Conservation (phyloP, 257 asterid genomes). For the Jaltomata sinuosa region DNA sequence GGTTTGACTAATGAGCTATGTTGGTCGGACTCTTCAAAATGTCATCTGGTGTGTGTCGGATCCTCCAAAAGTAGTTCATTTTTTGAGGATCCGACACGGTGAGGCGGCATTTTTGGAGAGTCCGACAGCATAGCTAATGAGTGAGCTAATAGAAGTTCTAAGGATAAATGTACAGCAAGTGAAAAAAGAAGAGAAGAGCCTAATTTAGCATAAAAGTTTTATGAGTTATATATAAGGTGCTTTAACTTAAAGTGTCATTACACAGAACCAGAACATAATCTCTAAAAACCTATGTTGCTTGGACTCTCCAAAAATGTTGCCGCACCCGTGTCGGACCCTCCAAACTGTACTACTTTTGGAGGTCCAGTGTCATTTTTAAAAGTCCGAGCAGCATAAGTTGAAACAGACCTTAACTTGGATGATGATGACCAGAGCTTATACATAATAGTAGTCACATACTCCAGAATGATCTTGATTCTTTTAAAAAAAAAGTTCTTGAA, state of each 20-base stretch:
- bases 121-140: too few species aligned
- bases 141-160: neutral
- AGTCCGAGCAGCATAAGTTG: neutral
- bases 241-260: too few species aligned
- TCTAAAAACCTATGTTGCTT: neutral
- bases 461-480: neutral
- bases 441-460: neutral
- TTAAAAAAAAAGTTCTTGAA: neutral
- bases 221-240: too few species aligned
- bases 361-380: neutral
- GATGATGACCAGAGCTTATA: neutral
- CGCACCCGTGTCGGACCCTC: rapidly evolving
- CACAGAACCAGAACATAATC: too few species aligned
- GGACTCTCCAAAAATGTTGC: neutral
- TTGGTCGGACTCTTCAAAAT: neutral
- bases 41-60: too few species aligned
- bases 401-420: neutral
- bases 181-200: neutral
- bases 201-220: neutral
- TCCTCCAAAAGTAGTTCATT: too few species aligned
- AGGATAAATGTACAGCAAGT: neutral
- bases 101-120: too few species aligned
- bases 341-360: neutral
- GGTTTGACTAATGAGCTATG: neutral
- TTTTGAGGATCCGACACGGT: too few species aligned